Percentiles rank a stretch among this genome's conserved stretches.
Evolutionary conservation across 768 basidiomycete genomes (phyloP).

Genomic region (Auriculariales sp.): DNA sequence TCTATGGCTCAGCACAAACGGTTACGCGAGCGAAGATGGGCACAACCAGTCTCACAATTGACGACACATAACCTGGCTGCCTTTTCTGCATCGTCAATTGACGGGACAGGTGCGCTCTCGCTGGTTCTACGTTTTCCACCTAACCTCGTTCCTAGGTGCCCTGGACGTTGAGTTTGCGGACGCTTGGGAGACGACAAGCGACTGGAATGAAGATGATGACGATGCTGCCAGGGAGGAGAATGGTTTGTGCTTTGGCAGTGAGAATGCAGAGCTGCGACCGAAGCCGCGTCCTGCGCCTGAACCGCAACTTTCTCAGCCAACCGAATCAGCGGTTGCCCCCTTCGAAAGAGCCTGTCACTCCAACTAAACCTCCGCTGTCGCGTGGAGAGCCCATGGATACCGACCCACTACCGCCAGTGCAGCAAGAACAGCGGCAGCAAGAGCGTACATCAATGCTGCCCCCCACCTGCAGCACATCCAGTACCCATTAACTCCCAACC

Average conservation of each 20-base stretch:
- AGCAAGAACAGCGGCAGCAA: too few relatives aligned
- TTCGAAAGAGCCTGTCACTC: too few relatives aligned
- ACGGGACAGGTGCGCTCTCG: not conserved
- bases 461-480: too few relatives aligned
- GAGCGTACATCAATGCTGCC: too few relatives aligned
- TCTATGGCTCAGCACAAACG: slow-evolving; percentile 47
- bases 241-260: slow-evolving; percentile 46
- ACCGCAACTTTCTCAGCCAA: too few relatives aligned
- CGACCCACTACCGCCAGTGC: too few relatives aligned
- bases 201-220: slow-evolving; percentile 83
- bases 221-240: slow-evolving; percentile 62
- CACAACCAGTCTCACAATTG: slow-evolving; percentile 44
- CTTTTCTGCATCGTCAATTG: not conserved
- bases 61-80: slow-evolving; percentile 27
- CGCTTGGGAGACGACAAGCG: slow-evolving; percentile 79
- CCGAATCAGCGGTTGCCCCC: too few relatives aligned
- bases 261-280: slow-evolving; percentile 26
- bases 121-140: not conserved
- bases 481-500: too few relatives aligned
- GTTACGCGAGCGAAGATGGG: slow-evolving; percentile 81
- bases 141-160: not conserved
- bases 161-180: slow-evolving; percentile 75
- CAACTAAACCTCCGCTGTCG: too few relatives aligned
- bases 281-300: too few relatives aligned
- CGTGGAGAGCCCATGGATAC: too few relatives aligned